These are phyloP conservation scores for Beauveria caledonica DNA, from an alignment of 2,329 filamentous ascomycete species.

Conservation along the genomic window DNA sequence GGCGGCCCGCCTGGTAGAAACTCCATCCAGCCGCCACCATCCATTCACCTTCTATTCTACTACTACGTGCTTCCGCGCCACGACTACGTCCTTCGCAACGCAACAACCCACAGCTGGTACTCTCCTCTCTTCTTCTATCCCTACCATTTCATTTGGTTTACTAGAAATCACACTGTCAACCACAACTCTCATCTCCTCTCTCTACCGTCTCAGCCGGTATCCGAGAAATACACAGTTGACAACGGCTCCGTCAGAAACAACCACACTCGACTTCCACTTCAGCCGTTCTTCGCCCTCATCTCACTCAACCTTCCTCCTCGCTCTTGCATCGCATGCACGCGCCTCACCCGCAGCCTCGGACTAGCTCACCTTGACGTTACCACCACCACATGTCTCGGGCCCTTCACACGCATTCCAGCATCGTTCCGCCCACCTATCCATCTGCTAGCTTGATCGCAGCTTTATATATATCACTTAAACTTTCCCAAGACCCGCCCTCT, in stretches of 20 bases:
- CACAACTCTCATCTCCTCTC: no score
- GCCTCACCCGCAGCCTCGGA: not conserved
- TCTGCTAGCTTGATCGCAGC: constrained; percentile 11
- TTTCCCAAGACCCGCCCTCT: constrained; percentile 6
- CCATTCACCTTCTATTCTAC: not conserved
- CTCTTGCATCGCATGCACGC: not conserved
- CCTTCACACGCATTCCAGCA: constrained; percentile 13
- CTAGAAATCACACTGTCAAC: no score
- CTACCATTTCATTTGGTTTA: not conserved
- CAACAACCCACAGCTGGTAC: not conserved
- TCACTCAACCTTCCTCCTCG: not conserved
- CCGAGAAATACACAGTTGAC: not conserved
- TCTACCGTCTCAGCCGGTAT: not conserved
- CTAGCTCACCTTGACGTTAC: constrained; percentile 12
- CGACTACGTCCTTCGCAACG: not conserved
- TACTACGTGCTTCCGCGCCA: not conserved
- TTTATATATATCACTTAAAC: constrained; percentile 14
- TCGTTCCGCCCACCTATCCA: constrained; percentile 12
- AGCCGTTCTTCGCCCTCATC: not conserved
- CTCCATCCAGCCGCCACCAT: not conserved
- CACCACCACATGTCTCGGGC: constrained; percentile 13
- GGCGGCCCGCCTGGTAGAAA: constrained; percentile 4
- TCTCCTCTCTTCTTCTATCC: not conserved
- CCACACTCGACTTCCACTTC: not conserved
- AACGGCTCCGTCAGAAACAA: not conserved